These are phyloP conservation scores for Salvia hispanica DNA, from an alignment of 257 asterid genomes.

Conservation along the genomic window DNA sequence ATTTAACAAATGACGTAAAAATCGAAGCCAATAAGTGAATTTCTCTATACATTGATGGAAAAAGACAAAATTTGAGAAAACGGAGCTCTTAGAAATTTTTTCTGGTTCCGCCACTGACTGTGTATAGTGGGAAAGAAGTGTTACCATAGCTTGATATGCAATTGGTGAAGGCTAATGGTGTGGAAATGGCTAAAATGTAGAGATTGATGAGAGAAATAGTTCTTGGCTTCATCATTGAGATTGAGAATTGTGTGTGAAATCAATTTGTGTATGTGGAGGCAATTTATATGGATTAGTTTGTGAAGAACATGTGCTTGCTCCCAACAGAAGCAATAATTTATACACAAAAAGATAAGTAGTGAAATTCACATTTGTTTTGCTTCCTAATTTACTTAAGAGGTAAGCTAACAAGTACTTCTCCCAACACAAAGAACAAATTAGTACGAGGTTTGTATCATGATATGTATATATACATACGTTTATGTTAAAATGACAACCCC, in stretches of 20 bases:
- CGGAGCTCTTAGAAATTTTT: background rate
- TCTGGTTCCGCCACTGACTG: background rate
- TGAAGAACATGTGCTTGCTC: conserved; percentile 32
- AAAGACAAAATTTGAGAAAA: no score
- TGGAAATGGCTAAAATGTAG: conserved; percentile 23
- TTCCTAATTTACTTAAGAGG: conserved; percentile 7
- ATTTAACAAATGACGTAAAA: no score
- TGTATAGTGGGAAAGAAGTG: background rate
- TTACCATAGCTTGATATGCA: conserved; percentile 27
- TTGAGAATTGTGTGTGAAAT: background rate
- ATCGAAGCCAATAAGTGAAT: no score
- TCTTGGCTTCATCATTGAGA: no score
- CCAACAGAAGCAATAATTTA: conserved; percentile 31
- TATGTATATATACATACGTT: no score
- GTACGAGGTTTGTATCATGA: no score
- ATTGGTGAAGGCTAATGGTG: conserved; percentile 21
- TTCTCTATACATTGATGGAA: no score
- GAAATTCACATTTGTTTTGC: conserved; percentile 18
- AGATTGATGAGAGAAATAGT: background rate
- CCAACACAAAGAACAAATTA: background rate
- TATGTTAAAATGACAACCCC: no score
- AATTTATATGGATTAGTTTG: background rate
- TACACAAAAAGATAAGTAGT: conserved; percentile 6
- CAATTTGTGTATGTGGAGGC: background rate
- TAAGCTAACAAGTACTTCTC: background rate